Conservation (phyloP, 2,329 filamentous ascomycete genomes). For the Sphaceloma murrayae region DNA sequence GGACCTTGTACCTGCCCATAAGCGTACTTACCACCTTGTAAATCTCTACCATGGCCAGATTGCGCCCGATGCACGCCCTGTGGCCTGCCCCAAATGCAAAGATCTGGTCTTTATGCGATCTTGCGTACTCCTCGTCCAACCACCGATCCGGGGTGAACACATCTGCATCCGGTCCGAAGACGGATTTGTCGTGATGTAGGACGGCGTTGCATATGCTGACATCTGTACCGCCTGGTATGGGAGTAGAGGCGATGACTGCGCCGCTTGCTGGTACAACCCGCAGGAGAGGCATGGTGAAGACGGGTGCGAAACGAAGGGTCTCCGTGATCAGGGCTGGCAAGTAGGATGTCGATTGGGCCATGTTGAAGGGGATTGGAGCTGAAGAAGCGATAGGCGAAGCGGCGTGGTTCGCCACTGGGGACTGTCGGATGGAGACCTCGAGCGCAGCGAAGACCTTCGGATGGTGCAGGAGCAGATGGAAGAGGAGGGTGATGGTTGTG, state of each 20-base stretch:
- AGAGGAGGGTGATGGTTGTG: slow-evolving; percentile 23
- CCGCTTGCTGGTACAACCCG: background rate
- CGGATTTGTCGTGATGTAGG: slow-evolving; percentile 18
- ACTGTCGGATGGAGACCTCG: background rate
- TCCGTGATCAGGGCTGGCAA: slow-evolving; percentile 4
- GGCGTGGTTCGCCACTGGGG: background rate
- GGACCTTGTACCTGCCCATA: slow-evolving; percentile 18
- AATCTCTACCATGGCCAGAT: slow-evolving; percentile 34
- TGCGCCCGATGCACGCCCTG: slow-evolving; percentile 37
- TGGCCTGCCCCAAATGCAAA: slow-evolving; percentile 10
- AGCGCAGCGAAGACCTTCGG: slow-evolving; percentile 13
- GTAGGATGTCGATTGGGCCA: background rate
- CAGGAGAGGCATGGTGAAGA: slow-evolving; percentile 11
- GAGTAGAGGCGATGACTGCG: slow-evolving; percentile 8
- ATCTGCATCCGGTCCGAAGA: slow-evolving; percentile 25
- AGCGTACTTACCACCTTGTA: slow-evolving; percentile 20
- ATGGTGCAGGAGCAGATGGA: slow-evolving; percentile 27
- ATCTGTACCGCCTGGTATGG: slow-evolving; percentile 20
- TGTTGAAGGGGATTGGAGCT: background rate
- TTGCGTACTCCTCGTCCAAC: slow-evolving; percentile 27
- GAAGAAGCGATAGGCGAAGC: background rate
- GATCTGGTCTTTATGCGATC: slow-evolving; percentile 1
- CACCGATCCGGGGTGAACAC: slow-evolving; percentile 21
- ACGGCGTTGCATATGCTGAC: slow-evolving; percentile 17
- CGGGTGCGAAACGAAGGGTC: slow-evolving; percentile 4